phyloP scores from a whole-genome alignment of 2,329 filamentous ascomycete species.

The Colletotrichum cuscutae region DNA sequence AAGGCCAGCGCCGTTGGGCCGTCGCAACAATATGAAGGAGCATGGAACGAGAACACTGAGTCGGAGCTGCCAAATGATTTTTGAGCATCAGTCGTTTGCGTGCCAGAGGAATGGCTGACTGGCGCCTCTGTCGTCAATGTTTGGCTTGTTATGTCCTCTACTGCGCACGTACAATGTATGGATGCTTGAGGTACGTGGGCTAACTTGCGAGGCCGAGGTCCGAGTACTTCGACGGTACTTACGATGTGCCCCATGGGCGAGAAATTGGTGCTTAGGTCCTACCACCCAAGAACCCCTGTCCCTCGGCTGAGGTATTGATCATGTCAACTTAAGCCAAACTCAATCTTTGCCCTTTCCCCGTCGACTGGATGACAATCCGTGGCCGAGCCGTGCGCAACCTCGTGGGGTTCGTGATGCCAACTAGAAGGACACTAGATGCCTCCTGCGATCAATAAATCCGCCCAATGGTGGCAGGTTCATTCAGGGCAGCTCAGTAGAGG shows the following conservation, averaged over 20 bases:
- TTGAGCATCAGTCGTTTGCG: constrained; percentile 10
- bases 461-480: background rate
- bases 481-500: background rate
- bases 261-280: background rate
- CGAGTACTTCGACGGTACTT: constrained; percentile 6
- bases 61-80: background rate
- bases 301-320: background rate
- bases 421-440: background rate
- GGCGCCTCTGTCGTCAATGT: background rate
- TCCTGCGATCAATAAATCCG: background rate
- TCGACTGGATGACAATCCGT: background rate
- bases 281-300: constrained; percentile 2
- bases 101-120: constrained; percentile 4
- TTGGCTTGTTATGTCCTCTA: background rate
- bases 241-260: background rate
- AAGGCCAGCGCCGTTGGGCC: background rate
- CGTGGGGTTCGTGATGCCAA: background rate
- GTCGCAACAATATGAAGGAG: background rate
- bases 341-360: constrained; percentile 4
- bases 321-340: constrained; percentile 2
- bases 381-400: background rate
- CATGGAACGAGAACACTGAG: background rate
- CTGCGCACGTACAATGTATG: too few species aligned
- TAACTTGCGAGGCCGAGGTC: background rate
- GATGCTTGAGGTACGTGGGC: background rate